Base-by-base conservation (phyloP, 768 basidiomycete genomes). In the Flagelloscypha sp. region DNA sequence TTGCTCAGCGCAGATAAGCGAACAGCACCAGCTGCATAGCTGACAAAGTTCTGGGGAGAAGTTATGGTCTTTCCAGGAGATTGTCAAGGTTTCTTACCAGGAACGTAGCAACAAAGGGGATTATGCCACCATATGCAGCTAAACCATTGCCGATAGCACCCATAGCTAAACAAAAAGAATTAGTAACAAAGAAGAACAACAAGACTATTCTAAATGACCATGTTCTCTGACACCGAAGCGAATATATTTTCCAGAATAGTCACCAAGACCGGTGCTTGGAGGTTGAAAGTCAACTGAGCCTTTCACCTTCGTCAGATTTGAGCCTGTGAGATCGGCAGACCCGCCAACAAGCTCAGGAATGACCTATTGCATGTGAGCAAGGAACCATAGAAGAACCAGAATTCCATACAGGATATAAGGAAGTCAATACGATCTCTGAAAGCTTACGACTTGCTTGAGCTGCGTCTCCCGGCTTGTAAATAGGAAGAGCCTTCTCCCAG, bases 201-300 rank as follows among this genome's bases (percentile, higher is more conserved):
- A n/a, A n/a, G n/a, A n/a, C n/a, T n/a, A n/a, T n/a, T n/a, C n/a
- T n/a, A n/a, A n/a, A n/a, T n/a, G n/a, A n/a, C 70, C 93, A 60
- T 97, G 93, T 59, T 97, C 93, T 61, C 93, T 86, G 38, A 97
- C 90, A 74, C 93, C 93, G 65, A 84, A 97, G 37, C 92, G 84
- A 56, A 97, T 77, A 58, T 97, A 95, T 30, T 80, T 84, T 35
- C 93, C 93, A 38, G 76, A 62, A 59, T 90, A 94, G 40, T 57
- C 70, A 40, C 93, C 93, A 28, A 94, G 70, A 21, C 78, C 78
- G 13, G 87, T 92, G 63, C 69, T 78, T 13, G 85, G 84, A 27
- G 75, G 84, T 59, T 97, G 93, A 80, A 97, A 94, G 63, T 97
- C 93, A 41, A 78, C 66, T n/a, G 72, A 72, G 37, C 61, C 63